A percentile compares a stretch with the other conserved stretches of the same genome.
Conservation (phyloP, 257 asterid species). For the Plantago ovata region DNA sequence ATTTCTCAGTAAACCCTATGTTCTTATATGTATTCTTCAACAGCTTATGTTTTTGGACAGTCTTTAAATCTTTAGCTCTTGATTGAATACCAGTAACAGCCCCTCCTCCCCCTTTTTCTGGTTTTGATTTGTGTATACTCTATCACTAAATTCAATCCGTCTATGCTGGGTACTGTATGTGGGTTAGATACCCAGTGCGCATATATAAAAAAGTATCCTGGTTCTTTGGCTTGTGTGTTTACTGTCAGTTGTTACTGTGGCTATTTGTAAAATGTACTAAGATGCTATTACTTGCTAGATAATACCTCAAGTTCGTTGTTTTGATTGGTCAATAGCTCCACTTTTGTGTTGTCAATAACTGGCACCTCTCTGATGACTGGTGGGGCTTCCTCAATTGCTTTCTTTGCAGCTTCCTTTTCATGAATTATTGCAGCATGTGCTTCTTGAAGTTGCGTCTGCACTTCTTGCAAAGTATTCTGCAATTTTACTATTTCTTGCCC, state of each 20-base stretch:
- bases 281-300: slow-evolving; percentile 15
- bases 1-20: no score
- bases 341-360: slow-evolving; percentile 66
- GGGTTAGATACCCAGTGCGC: neutral
- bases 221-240: slow-evolving; percentile 14
- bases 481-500: slow-evolving; percentile 70
- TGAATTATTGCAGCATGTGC: slow-evolving; percentile 62
- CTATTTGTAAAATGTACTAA: slow-evolving; percentile 10
- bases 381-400: slow-evolving; percentile 88
- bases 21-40: no score
- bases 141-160: no score
- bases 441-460: slow-evolving; percentile 66
- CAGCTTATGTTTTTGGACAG: no score
- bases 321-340: slow-evolving; percentile 68
- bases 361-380: slow-evolving; percentile 91
- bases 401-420: slow-evolving; percentile 81
- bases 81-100: no score
- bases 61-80: no score
- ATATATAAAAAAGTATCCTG: neutral
- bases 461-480: slow-evolving; percentile 58
- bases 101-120: no score
- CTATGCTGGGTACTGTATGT: no score
- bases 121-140: no score
- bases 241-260: neutral
- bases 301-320: slow-evolving; percentile 74